A percentile compares a stretch with the other conserved stretches of the same genome.
Conservation (phyloP, 768 basidiomycete species). For the Agrocybe praecox region DNA sequence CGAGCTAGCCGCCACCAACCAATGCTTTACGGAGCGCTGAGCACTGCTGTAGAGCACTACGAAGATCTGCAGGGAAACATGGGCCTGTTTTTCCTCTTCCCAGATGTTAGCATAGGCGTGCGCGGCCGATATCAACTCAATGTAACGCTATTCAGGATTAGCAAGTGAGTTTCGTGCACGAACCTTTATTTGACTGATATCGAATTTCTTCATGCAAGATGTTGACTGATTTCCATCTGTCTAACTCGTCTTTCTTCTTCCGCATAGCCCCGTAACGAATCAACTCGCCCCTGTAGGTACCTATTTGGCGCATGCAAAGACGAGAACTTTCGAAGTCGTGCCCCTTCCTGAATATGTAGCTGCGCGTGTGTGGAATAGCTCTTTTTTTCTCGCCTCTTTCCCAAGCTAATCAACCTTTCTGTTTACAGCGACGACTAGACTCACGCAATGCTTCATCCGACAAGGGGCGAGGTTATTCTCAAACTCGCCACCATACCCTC, state of each 20-base stretch:
- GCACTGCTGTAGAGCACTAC: conserved; percentile 79
- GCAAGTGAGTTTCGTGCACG: conserved; percentile 55
- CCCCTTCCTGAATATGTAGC: conserved; percentile 75
- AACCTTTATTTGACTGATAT: conserved; percentile 4
- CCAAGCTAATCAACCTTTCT: conserved; percentile 14
- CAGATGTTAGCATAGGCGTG: conserved; percentile 86
- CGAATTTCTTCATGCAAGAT: background rate
- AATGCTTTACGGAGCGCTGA: conserved; percentile 82
- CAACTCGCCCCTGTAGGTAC: conserved; percentile 63
- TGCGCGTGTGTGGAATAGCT: conserved; percentile 58
- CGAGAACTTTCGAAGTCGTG: conserved; percentile 79
- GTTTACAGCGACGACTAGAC: conserved; percentile 43
- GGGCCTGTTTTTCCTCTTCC: conserved; percentile 89
- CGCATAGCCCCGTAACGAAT: conserved; percentile 41
- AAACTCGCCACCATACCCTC: conserved; percentile 20
- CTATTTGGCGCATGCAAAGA: conserved; percentile 71
- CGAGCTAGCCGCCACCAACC: conserved; percentile 52
- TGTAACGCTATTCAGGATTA: conserved; percentile 72
- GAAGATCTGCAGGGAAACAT: conserved; percentile 79
- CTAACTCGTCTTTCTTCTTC: conserved; percentile 11
- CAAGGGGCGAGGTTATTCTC: conserved; percentile 57
- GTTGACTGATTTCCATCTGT: background rate
- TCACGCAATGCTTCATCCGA: conserved; percentile 54
- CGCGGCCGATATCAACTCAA: conserved; percentile 77
- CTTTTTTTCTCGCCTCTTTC: conserved; percentile 5